A percentile compares a stretch with the other conserved stretches of the same genome.
Conservation (phyloP, 1,284 basidiomycete species). For the Coniferiporia weirii region DNA sequence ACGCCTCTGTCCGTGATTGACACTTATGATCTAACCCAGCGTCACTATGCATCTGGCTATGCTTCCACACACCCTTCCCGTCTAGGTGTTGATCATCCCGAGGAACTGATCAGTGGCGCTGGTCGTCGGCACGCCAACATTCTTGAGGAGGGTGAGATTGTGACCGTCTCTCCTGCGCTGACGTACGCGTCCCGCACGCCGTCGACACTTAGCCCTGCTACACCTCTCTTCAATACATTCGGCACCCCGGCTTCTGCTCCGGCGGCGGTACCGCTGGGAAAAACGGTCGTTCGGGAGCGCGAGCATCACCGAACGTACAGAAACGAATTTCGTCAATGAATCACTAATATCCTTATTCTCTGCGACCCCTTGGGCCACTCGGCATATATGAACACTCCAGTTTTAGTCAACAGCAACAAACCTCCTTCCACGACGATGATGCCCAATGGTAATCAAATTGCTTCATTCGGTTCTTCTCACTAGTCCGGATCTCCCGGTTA, state of each 20-base stretch:
- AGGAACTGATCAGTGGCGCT: neutral
- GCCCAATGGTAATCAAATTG: neutral
- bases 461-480: neutral
- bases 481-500: no score
- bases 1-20: neutral
- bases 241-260: conserved; percentile 16
- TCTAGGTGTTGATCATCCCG: neutral
- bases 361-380: neutral
- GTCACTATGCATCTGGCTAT: neutral
- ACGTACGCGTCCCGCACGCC: conserved; percentile 56
- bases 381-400: conserved; percentile 2
- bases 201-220: conserved; percentile 56
- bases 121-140: conserved; percentile 26
- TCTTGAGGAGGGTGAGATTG: conserved; percentile 26
- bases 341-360: conserved; percentile 12
- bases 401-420: neutral
- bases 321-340: conserved; percentile 14
- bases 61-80: neutral
- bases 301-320: conserved; percentile 6
- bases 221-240: conserved; percentile 47
- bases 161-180: conserved; percentile 38
- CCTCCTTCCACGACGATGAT: neutral
- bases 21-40: neutral
- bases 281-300: conserved; percentile 6
- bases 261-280: conserved; percentile 11